These are phyloP conservation scores for Suhomyces prunicola DNA, from an alignment of 805 yeast genomes.

Conservation along the genomic window DNA sequence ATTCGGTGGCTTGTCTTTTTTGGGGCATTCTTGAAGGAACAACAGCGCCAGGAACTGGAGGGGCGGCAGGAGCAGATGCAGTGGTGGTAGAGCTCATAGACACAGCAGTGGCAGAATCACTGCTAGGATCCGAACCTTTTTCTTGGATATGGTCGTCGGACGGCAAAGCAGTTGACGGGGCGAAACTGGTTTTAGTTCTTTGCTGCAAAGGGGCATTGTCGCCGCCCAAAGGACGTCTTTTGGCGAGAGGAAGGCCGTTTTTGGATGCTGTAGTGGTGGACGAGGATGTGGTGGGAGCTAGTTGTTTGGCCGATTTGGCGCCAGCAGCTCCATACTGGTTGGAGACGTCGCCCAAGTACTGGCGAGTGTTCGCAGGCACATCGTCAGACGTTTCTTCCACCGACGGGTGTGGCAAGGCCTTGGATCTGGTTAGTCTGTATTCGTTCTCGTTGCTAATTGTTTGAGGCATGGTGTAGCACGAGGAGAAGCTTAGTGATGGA, in stretches of 20 bases:
- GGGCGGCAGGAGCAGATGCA: background rate
- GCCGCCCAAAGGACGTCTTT: conserved; percentile 35
- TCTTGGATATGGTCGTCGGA: background rate
- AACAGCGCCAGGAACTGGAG: background rate
- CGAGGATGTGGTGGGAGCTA: background rate
- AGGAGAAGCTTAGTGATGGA: background rate
- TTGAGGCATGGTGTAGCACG: conserved; percentile 12
- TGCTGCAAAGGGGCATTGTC: conserved; percentile 26
- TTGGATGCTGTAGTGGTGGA: background rate
- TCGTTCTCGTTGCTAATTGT: conserved; percentile 40
- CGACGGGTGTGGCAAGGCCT: conserved; percentile 9
- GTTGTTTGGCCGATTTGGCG: background rate
- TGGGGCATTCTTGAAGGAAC: conserved; percentile 38
- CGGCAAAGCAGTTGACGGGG: background rate
- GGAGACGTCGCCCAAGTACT: conserved; percentile 38
- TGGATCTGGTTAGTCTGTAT: conserved; percentile 32
- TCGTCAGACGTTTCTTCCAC: conserved; percentile 1
- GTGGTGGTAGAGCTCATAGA: background rate
- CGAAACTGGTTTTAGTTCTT: background rate
- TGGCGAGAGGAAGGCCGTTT: conserved; percentile 5
- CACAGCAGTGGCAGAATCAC: background rate
- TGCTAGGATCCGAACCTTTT: conserved; percentile 1
- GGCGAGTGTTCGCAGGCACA: conserved; percentile 17
- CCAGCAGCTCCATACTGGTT: conserved; percentile 27
- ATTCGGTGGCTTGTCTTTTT: conserved; percentile 57